These are phyloP conservation scores for Vaccinium myrtillus DNA, from an alignment of 148 eudicot genomes.

Conservation along the genomic window DNA sequence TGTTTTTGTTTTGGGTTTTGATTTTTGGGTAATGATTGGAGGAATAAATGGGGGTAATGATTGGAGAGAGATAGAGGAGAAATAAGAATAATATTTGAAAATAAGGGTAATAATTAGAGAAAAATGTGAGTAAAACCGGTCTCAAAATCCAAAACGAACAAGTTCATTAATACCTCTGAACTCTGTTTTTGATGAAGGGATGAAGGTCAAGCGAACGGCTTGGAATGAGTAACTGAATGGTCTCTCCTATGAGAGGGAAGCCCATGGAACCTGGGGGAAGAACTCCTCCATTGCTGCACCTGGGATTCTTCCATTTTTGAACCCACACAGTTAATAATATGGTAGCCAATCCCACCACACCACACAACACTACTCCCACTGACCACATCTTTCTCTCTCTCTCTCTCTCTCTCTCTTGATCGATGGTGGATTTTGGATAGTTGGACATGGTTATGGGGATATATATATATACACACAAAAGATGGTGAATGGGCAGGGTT, in stretches of 20 bases:
- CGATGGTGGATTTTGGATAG: neutral
- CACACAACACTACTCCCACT: neutral
- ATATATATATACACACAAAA: too few relatives aligned
- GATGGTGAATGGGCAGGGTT: too few relatives aligned
- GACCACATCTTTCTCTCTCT: neutral
- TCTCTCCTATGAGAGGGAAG: neutral
- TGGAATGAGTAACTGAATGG: neutral
- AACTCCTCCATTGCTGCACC: neutral
- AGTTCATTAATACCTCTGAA: neutral
- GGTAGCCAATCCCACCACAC: neutral
- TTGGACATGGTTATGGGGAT: neutral
- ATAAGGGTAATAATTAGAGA: too few relatives aligned
- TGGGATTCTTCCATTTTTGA: neutral
- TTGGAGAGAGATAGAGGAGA: too few relatives aligned
- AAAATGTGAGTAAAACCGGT: too few relatives aligned
- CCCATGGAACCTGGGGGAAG: slow-evolving; percentile 9
- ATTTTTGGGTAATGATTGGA: too few relatives aligned
- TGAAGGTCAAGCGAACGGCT: neutral
- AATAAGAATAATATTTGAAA: too few relatives aligned
- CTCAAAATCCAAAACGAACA: too few relatives aligned
- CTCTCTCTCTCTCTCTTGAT: too few relatives aligned
- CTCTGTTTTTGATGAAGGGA: slow-evolving; percentile 4
- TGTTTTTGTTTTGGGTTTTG: too few relatives aligned
- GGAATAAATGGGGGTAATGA: too few relatives aligned
- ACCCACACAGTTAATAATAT: neutral